A percentile compares a stretch with the other conserved stretches of the same genome.
These are phyloP conservation scores for Nitzschia palea DNA, from an alignment of 108 stramenopile genomes.

Conservation along the genomic window DNA sequence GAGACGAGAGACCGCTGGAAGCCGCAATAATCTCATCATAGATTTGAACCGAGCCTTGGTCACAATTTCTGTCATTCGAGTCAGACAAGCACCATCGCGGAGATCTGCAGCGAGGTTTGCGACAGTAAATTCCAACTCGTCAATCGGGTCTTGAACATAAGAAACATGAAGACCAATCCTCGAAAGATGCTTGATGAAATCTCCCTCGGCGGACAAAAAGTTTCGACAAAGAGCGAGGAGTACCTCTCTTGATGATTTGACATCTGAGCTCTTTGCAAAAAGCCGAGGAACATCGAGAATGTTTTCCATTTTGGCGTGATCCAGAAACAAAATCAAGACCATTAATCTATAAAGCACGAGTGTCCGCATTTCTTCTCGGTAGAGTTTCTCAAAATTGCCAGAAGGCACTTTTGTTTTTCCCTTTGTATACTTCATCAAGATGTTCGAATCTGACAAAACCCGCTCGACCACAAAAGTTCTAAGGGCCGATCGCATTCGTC, in stretches of 20 bases:
- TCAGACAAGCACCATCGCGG: conserved; percentile 90
- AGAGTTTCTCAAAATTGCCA: conserved; percentile 67
- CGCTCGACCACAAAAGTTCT: conserved; percentile 61
- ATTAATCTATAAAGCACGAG: conserved; percentile 69
- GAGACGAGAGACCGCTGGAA: conserved; percentile 88
- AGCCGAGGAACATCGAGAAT: conserved; percentile 68
- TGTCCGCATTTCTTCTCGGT: conserved; percentile 58
- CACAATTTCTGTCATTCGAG: conserved; percentile 77
- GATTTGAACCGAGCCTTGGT: conserved; percentile 38
- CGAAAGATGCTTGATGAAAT: conserved; percentile 84
- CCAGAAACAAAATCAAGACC: conserved; percentile 82
- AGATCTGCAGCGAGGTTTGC: conserved; percentile 87
- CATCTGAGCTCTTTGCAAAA: conserved; percentile 51
- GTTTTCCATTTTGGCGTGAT: conserved; percentile 61
- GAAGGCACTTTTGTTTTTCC: conserved; percentile 73
- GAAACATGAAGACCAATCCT: conserved; percentile 70
- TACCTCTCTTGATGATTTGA: conserved; percentile 89
- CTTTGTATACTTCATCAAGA: conserved; percentile 66
- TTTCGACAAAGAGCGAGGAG: conserved; percentile 73
- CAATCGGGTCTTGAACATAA: conserved; percentile 83
- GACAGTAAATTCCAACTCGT: conserved; percentile 89
- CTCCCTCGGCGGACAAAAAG: conserved; percentile 82
- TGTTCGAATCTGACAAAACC: conserved; percentile 67
- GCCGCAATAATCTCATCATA: conserved; percentile 59
- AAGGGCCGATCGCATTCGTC: conserved; percentile 46